Evolutionary conservation across 495 filamentous ascomycete genomes (phyloP).

Genomic region (Choiromyces venosus): DNA sequence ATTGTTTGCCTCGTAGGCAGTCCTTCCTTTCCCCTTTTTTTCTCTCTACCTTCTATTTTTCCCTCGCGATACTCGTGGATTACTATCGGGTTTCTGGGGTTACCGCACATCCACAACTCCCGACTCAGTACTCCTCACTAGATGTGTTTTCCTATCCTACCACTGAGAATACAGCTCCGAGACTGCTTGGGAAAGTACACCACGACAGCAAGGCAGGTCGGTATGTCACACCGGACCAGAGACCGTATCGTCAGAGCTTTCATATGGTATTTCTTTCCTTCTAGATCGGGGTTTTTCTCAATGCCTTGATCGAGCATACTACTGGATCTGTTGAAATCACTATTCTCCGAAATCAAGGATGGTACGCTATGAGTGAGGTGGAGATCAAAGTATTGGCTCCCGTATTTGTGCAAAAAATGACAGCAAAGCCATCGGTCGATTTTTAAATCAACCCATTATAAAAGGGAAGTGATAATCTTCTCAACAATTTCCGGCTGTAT

Average conservation of each 20-base stretch:
- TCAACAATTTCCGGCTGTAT: background rate
- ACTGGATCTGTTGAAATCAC: background rate
- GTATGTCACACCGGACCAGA: background rate
- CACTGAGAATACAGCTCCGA: background rate
- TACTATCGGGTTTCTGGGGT: background rate
- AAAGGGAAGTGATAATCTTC: background rate
- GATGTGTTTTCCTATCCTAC: background rate
- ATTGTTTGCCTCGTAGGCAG: background rate
- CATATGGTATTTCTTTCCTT: background rate
- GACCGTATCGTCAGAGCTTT: background rate
- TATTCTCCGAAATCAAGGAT: background rate
- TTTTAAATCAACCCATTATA: background rate
- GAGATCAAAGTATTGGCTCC: background rate
- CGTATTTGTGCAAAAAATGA: background rate
- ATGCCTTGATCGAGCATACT: background rate
- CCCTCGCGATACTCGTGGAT: background rate
- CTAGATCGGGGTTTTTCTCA: background rate
- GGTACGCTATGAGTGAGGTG: background rate
- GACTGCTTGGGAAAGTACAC: background rate
- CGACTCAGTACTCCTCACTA: background rate
- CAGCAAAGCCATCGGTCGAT: background rate
- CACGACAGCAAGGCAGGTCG: background rate
- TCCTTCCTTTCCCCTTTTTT: background rate
- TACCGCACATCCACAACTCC: background rate
- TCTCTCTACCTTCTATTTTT: background rate